Evolutionary conservation across 1,284 basidiomycete genomes (phyloP).

Genomic region (Vanrija sp.): DNA sequence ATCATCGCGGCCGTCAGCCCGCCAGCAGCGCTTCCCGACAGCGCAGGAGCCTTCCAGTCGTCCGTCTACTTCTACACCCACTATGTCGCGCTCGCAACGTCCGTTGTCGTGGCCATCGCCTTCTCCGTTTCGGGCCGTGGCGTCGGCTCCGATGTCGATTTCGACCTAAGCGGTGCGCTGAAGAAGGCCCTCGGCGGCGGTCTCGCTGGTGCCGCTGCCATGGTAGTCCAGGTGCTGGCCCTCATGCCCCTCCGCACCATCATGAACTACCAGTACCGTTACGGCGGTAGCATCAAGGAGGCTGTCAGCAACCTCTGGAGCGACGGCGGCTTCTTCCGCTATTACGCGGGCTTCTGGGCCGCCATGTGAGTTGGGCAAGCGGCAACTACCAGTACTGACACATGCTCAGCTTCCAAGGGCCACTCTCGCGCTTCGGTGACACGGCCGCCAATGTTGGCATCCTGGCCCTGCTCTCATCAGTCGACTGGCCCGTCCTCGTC

Average conservation of each 20-base stretch:
- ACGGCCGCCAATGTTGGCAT: slow-evolving; percentile 59
- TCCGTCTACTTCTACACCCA: slow-evolving; percentile 31
- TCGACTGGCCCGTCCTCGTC: slow-evolving; percentile 41
- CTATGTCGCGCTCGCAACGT: slow-evolving; percentile 28
- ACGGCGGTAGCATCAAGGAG: slow-evolving; percentile 66
- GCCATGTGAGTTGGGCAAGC: slow-evolving; percentile 63
- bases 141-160: slow-evolving; percentile 54
- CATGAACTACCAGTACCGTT: slow-evolving; percentile 78
- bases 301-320: slow-evolving; percentile 64
- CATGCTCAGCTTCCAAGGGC: slow-evolving; percentile 42
- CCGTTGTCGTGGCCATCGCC: slow-evolving; percentile 34
- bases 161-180: slow-evolving; percentile 69
- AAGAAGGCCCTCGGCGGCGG: slow-evolving; percentile 79
- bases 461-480: slow-evolving; percentile 37
- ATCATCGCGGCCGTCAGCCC: slow-evolving; percentile 34
- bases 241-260: slow-evolving; percentile 72
- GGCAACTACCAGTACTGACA: not conserved
- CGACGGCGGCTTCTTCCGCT: slow-evolving; percentile 74
- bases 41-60: slow-evolving; percentile 30
- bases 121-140: slow-evolving; percentile 37
- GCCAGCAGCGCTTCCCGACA: slow-evolving; percentile 23
- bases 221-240: slow-evolving; percentile 81
- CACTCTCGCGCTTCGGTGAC: slow-evolving; percentile 68
- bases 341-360: slow-evolving; percentile 74
- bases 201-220: slow-evolving; percentile 74